Evolutionary conservation across 1,284 basidiomycete species (phyloP), one percentile per base, ranked within the genome.

Genomic region (Ceratobasidium sp.): DNA sequence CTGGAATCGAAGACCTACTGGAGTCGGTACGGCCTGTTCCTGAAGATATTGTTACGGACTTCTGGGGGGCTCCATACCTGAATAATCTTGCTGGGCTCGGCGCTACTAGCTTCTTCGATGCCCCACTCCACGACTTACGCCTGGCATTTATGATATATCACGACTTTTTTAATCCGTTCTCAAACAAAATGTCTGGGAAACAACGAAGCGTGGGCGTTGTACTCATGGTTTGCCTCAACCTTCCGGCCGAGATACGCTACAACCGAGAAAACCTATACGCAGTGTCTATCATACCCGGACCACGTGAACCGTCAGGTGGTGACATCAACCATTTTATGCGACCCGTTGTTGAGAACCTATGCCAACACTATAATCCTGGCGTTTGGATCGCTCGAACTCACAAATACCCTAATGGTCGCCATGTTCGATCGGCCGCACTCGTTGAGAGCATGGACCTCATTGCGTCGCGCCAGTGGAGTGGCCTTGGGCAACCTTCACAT

Each of bases 141-240:
- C 74, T 82, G 65, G 48, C 77, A 41, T 82, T 84, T 66, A 78
- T 78, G 31, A 77, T 86, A 1, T 79, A 76, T 47, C 57, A 83
- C 2, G 82, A 86, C 65, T 84, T 80, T 67, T 86, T 86, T 78
- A 86, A 85, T 72, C 84, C 84, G 0, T 78, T 77, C 0, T 63
- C 75, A 0, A 83, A 81, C 62, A 83, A 81, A 59, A 67, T 51
- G 24, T 74, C 80, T 24, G 81, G 83, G 1, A 82, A 82, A 53
- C 79, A 78, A 2, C 72, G 75, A 0, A 84, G 82, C 5, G 66
- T 82, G 33, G 83, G 84, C 0, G 78, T 79, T 0, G 82, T 87
- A 1, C 79, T 77, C 0, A 75, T 87, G 71, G 78, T 81, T 0
- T 84, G 84, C 63, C 76, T 83, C n/a, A 85, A 84, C 75, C 80